These are phyloP conservation scores for Babesia microti DNA, from an alignment of 169 alveolate species.

Conservation along the genomic window DNA sequence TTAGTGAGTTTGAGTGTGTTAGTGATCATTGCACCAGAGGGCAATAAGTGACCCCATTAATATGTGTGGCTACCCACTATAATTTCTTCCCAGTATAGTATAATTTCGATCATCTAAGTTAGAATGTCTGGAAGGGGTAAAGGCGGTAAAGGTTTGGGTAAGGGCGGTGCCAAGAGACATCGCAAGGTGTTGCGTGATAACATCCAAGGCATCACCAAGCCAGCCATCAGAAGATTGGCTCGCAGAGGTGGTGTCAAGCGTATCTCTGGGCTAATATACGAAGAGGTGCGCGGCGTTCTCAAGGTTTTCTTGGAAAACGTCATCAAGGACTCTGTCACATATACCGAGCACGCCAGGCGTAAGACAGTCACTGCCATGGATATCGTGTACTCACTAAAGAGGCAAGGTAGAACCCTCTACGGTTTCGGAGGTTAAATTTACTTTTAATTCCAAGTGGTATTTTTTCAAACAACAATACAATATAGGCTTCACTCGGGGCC, in stretches of 20 bases:
- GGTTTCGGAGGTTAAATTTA: slow-evolving; percentile 96
- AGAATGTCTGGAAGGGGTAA: slow-evolving; percentile 92
- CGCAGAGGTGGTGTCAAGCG: slow-evolving; percentile 99
- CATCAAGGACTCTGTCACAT: slow-evolving; percentile 97
- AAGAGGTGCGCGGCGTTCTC: slow-evolving; percentile 96
- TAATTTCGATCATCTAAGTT: slow-evolving; percentile 31
- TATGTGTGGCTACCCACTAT: slow-evolving; percentile 17
- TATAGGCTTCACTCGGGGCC: slow-evolving; percentile 55
- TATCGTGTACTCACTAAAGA: slow-evolving; percentile 97
- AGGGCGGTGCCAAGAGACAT: slow-evolving; percentile 97
- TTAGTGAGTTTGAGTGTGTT: slow-evolving; percentile 1
- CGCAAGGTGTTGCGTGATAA: slow-evolving; percentile 91
- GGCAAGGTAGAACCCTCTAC: slow-evolving; percentile 99
- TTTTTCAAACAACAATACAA: slow-evolving; percentile 13
- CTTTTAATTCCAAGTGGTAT: slow-evolving; percentile 17
- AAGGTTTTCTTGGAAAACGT: slow-evolving; percentile 95
- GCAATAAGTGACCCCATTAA: neutral
- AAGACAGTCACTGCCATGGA: slow-evolving; percentile 99
- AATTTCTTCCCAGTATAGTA: slow-evolving; percentile 14
- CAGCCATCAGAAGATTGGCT: slow-evolving; percentile 99
- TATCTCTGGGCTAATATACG: slow-evolving; percentile 96
- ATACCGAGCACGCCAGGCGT: slow-evolving; percentile 99
- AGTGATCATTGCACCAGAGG: neutral
- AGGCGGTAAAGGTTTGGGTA: slow-evolving; percentile 99
- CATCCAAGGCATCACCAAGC: slow-evolving; percentile 99